Evolutionary conservation across 208 protist genomes (phyloP), one percentile per base, ranked within the genome.

Genomic region (Trypanosoma scelopori): DNA sequence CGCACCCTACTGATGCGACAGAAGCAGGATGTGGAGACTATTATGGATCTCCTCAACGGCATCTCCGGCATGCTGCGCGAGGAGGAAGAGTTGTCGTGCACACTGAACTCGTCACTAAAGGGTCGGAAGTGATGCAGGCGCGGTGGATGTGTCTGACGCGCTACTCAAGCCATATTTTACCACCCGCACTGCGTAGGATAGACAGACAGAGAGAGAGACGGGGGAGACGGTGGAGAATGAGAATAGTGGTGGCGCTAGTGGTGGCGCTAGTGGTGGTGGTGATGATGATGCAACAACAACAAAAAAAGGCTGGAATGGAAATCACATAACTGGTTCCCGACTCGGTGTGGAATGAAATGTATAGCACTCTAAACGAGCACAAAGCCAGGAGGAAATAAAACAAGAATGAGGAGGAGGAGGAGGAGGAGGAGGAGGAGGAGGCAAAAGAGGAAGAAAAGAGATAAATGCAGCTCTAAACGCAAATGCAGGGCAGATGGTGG

Each of bases 51-150:
- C 74, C 78, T 95, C 39, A 83, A 57, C 30, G 70, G 74, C 42
- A 93, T 95, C 50, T 81, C 80, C 22, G 70, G 67, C 18, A 93
- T 95, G 85, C 77, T 95, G 32, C 85, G 87, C 45, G 90, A 95
- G 47, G 90, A 95, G 60, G 86, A 95, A 52, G 90, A 93, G 62
- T 79, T 95, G 4, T 95, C 90, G 23, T 79, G 88, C 65, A 92
- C 90, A 13, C 68, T 95, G 11, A 89, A 74, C 32, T 79, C 83
- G 5, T 84, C 79, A 27, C 41, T 82, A 27, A 80, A 82, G 55
- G 55, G 52, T 39, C 55, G 58, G 18, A 74, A 74, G 9, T 60
- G 30, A 64, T 16, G 42, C 4, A 39, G 43, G 7, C 51, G n/a
- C 30, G 22, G 2, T 42, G 1, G 13, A 16, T 42, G 3, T 22